phyloP scores from a whole-genome alignment of 208 protist species.

The Wallacemonas sp. region DNA sequence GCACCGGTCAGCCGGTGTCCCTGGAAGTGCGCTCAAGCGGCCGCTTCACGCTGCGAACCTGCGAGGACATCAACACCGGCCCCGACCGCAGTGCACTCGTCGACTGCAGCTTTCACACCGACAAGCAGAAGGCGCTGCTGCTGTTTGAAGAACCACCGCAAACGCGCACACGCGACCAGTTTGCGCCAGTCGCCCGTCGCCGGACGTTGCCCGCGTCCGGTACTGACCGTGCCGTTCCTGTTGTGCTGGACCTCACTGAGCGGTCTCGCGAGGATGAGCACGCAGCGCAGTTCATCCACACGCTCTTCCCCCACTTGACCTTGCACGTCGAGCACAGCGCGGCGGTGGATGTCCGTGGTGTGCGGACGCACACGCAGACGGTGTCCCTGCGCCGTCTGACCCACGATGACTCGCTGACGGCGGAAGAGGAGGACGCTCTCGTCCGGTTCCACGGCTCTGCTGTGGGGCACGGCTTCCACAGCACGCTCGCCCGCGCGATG shows the following conservation, averaged over 20 bases:
- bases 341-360: constrained; percentile 58
- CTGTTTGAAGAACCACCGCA: background rate
- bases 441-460: constrained; percentile 59
- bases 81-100: background rate
- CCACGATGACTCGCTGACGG: constrained; percentile 2
- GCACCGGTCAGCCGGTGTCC: background rate
- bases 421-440: constrained; percentile 33
- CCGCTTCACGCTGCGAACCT: background rate
- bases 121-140: background rate
- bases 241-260: constrained; percentile 26
- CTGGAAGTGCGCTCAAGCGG: constrained; percentile 1
- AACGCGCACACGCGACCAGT: background rate
- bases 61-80: background rate
- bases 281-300: constrained; percentile 14
- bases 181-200: too few relatives aligned
- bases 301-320: constrained; percentile 43
- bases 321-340: constrained; percentile 58
- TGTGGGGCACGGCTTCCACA: constrained; percentile 35
- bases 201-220: too few relatives aligned
- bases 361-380: constrained; percentile 57
- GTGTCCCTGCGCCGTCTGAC: constrained; percentile 31
- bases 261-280: constrained; percentile 15
- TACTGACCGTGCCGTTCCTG: background rate
- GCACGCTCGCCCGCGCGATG: constrained; percentile 38
- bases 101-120: background rate